Base-by-base conservation (phyloP, 129 eudicot species). In the Scalesia atractyloides region DNA sequence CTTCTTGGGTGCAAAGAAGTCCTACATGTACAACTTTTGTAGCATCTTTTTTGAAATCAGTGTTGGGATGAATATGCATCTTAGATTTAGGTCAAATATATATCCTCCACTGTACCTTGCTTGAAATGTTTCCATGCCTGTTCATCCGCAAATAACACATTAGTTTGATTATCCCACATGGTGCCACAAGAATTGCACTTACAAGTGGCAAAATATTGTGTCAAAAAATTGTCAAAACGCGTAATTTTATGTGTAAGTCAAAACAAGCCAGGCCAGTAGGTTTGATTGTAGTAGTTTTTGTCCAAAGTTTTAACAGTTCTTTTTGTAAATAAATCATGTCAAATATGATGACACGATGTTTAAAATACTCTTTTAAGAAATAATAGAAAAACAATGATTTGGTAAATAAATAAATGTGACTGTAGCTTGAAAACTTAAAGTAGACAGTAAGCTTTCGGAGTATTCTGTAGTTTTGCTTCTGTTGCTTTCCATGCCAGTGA, bases 81-180 rank as follows among this genome's bases (percentile, higher is more conserved):
- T 49, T 72, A 91, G 73, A 77, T 91, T 86, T 18, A 92, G 88
- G 69, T 88, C 97, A 41, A 91, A 75, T 39, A 90, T 39, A 90
- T 80, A 68, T 91, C 83, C 79, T 91, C 96, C 34, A 84, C 82
- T 12, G 22, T 82, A 16, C 84, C 82, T 76, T 69, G 73, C 69
- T 86, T 86, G 76, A 91, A 91, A 82, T 83, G 96, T 80, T 77
- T 84, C 97, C 97, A 91, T 71, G 86, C 90, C 96, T 91, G 82
- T 76, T 73, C 7, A 36, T 51, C 22, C 20, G 34, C 57, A 60
- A 52, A 75, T 70, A 37, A n/a, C n/a, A 2, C 15, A 64, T 26
- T 59, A 59, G 61, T 57, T 57, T 20, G 63, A 57, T 11, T 20
- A 20, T 20, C 16, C 36, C 33, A n/a, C 63, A 0, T 9, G 11